These are phyloP conservation scores for Phytophthora lateralis DNA, from an alignment of 352 stramenopile species.

Conservation along the genomic window DNA sequence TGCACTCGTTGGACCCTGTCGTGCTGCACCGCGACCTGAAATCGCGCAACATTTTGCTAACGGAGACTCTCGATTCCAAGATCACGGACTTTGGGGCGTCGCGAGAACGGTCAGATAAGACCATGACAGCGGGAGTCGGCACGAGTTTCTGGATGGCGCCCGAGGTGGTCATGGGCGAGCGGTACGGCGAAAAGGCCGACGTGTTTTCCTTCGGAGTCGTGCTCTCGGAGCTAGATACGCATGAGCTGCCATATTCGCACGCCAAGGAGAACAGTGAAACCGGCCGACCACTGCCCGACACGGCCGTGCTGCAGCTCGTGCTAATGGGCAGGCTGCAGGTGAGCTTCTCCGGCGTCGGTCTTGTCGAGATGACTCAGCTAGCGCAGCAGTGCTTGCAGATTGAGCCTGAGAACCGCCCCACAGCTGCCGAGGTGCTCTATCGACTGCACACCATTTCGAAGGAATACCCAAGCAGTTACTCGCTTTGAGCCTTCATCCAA, in stretches of 20 bases:
- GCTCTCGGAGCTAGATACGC: slow-evolving; percentile 43
- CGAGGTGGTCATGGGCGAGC: slow-evolving; percentile 38
- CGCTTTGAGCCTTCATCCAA: slow-evolving; percentile 15
- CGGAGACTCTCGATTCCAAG: slow-evolving; percentile 38
- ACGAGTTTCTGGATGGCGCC: slow-evolving; percentile 36
- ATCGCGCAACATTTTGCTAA: slow-evolving; percentile 60
- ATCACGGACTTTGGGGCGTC: slow-evolving; percentile 51
- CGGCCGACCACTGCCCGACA: slow-evolving; percentile 36
- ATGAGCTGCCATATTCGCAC: slow-evolving; percentile 41
- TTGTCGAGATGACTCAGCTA: slow-evolving; percentile 44
- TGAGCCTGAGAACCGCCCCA: slow-evolving; percentile 51
- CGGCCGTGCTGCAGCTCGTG: slow-evolving; percentile 55
- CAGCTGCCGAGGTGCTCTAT: slow-evolving; percentile 58
- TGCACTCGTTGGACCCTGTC: slow-evolving; percentile 25
- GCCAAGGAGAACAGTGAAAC: slow-evolving; percentile 35
- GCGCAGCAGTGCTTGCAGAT: slow-evolving; percentile 52
- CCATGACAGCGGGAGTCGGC: slow-evolving; percentile 24
- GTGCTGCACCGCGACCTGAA: slow-evolving; percentile 61
- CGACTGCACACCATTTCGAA: slow-evolving; percentile 48
- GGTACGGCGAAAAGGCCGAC: slow-evolving; percentile 44
- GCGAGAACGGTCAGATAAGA: slow-evolving; percentile 16
- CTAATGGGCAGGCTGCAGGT: slow-evolving; percentile 47
- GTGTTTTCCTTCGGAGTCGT: slow-evolving; percentile 43
- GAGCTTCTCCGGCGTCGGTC: slow-evolving; percentile 45
- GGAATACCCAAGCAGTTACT: slow-evolving; percentile 38